Conservation (phyloP, 768 basidiomycete genomes). For the Agaricus subrufescens region DNA sequence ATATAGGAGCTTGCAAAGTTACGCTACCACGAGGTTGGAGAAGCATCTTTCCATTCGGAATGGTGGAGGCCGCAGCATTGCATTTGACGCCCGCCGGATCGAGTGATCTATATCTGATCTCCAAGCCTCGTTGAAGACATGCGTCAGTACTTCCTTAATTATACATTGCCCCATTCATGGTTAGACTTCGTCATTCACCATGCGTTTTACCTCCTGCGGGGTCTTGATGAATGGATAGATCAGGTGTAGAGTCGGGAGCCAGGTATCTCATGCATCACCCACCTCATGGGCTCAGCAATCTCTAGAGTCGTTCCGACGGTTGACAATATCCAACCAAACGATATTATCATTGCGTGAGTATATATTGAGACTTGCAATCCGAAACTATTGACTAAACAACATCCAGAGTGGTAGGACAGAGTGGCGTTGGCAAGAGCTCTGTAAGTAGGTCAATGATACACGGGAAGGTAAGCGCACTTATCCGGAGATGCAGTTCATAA, state of each 20-base stretch:
- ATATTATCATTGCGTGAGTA: constrained; percentile 8
- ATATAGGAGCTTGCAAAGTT: neutral
- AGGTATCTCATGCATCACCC: neutral
- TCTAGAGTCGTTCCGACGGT: neutral
- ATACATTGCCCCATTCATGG: neutral
- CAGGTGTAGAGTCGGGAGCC: too few species aligned
- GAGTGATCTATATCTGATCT: constrained; percentile 1
- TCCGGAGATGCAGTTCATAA: constrained; percentile 11
- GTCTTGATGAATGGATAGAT: too few species aligned
- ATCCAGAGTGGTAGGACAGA: constrained; percentile 5
- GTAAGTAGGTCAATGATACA: neutral
- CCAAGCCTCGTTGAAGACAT: constrained; percentile 1
- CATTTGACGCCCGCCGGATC: neutral
- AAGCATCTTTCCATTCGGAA: neutral
- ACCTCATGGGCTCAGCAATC: constrained; percentile 1
- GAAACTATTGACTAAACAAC: neutral
- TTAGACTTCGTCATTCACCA: neutral
- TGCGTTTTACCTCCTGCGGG: too few species aligned
- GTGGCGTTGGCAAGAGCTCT: constrained; percentile 6
- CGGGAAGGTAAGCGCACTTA: neutral
- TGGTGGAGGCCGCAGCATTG: neutral
- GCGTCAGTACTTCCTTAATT: neutral
- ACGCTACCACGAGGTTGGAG: neutral
- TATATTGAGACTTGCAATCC: neutral
- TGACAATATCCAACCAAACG: constrained; percentile 1